phyloP scores from a whole-genome alignment of 768 basidiomycete species.

The Clathrus columnatus region DNA sequence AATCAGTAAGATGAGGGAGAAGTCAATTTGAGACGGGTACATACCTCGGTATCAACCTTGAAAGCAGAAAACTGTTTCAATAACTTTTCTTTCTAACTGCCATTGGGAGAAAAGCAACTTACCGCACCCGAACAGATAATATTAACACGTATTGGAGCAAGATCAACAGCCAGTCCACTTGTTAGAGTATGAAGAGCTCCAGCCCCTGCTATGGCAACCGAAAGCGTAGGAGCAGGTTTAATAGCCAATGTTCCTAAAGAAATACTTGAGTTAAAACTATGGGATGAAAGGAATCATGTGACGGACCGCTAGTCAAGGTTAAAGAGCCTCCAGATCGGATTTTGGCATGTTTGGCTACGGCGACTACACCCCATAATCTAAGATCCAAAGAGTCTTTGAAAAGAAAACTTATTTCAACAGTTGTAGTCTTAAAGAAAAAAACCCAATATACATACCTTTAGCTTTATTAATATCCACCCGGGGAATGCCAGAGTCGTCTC shows the following conservation, averaged over 20 bases:
- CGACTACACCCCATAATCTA: slow-evolving; percentile 10
- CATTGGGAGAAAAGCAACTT: background rate
- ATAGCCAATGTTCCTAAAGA: slow-evolving; percentile 5
- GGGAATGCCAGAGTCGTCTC: too few relatives aligned
- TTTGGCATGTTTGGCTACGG: slow-evolving; percentile 5
- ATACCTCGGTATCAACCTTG: slow-evolving; percentile 6
- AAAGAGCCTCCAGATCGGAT: slow-evolving; percentile 5
- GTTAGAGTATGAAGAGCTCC: slow-evolving; percentile 10
- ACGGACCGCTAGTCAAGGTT: slow-evolving; percentile 6
- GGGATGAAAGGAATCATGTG: background rate
- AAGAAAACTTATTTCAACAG: background rate
- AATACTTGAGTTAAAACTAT: too few relatives aligned
- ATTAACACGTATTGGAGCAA: slow-evolving; percentile 14
- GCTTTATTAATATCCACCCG: too few relatives aligned
- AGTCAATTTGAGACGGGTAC: too few relatives aligned
- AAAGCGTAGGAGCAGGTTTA: slow-evolving; percentile 7
- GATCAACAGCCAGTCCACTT: slow-evolving; percentile 12
- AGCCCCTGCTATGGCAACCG: slow-evolving; percentile 2
- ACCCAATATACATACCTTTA: too few relatives aligned
- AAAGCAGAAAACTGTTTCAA: background rate
- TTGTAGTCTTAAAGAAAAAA: too few relatives aligned
- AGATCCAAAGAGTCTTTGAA: slow-evolving; percentile 7
- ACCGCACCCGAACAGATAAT: slow-evolving; percentile 10
- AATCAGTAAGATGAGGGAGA: background rate
- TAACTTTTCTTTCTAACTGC: background rate